Evolutionary conservation across 164 flowering plant species (phyloP), one percentile per base, ranked within the genome.

Genomic region (Vitis cinerea): DNA sequence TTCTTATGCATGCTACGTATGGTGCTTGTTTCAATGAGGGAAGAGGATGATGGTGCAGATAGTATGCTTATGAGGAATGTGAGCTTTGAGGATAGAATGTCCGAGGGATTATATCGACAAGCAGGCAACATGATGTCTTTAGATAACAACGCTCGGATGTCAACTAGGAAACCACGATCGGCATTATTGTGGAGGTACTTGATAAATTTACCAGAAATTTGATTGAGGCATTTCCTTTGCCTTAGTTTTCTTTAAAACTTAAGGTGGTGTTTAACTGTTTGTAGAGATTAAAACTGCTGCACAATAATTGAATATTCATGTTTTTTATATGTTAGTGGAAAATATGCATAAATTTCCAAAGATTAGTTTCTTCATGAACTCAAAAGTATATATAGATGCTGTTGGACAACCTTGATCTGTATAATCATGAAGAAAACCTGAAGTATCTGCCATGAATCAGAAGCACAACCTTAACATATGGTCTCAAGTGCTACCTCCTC

Each of bases 1-100:
- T 96, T 96, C 77, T 75, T 96, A 62, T 93, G 98, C 84, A 96
- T 96, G 98, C 97, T 96, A 1, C 90, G 99, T 1, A 96, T 96
- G 99, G 95, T 87, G 65, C 99, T 96, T 82, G 90, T 85, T 76
- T 93, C 98, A 51, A 87, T 96, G 91, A 85, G 99, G 80, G 99
- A 96, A 79, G 97, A 92, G 68, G 98, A 96, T 70, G 78, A 81
- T 79, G 98, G 97, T 71, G 93, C 89, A 77, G 90, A 86, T 65
- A 77, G 74, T 47, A 81, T 90, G 84, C 84, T 89, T 9, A 77
- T 82, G 82, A 85, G 90, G 70, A 88, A 73, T 75, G 63, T 77
- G 19, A 83, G 79, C 70, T 57, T 66, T 44, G 88, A 85, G 12
- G 97, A 86, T 71, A 85, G 78, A 37, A 73, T 74, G 55, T 69